A percentile compares a stretch with the other conserved stretches of the same genome.
phyloP scores from a whole-genome alignment of 2,329 filamentous ascomycete genomes.

The Didymosphaeria variabile region DNA sequence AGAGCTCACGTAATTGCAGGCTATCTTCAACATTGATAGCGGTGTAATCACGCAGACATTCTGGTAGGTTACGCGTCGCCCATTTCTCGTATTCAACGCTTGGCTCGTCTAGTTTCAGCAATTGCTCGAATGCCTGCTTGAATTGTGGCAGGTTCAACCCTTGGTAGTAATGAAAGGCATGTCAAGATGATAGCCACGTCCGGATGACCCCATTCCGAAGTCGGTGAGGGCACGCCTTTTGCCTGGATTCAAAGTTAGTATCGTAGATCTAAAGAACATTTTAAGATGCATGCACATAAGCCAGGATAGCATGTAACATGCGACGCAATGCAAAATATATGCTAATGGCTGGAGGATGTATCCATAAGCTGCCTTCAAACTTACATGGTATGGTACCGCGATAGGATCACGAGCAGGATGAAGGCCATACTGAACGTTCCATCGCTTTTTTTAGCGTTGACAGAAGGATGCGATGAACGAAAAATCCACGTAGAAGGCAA shows the following conservation, averaged over 20 bases:
- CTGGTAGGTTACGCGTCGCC: conserved; percentile 59
- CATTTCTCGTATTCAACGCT: conserved; percentile 65
- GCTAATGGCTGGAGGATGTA: too few species aligned
- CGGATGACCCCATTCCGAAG: conserved; percentile 74
- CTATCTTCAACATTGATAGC: conserved; percentile 68
- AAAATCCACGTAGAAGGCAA: conserved; percentile 69
- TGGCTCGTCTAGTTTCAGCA: conserved; percentile 66
- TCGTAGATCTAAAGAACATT: not conserved
- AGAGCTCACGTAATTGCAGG: conserved; percentile 57
- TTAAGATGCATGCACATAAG: too few species aligned
- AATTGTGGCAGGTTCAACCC: conserved; percentile 64
- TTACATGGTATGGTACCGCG: conserved; percentile 66
- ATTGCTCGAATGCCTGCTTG: conserved; percentile 58
- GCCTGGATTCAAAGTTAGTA: conserved; percentile 51
- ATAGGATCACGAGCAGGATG: conserved; percentile 62
- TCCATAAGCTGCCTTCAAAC: not conserved
- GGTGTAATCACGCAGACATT: conserved; percentile 61
- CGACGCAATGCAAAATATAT: too few species aligned
- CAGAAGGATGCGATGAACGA: conserved; percentile 68
- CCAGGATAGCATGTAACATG: too few species aligned
- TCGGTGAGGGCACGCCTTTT: conserved; percentile 69
- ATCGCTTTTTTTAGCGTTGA: conserved; percentile 69
- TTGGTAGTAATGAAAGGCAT: conserved; percentile 67
- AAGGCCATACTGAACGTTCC: conserved; percentile 69
- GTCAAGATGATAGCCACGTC: conserved; percentile 59